Base-by-base conservation (phyloP, 2,329 filamentous ascomycete species). In the Fusarium falciforme region DNA sequence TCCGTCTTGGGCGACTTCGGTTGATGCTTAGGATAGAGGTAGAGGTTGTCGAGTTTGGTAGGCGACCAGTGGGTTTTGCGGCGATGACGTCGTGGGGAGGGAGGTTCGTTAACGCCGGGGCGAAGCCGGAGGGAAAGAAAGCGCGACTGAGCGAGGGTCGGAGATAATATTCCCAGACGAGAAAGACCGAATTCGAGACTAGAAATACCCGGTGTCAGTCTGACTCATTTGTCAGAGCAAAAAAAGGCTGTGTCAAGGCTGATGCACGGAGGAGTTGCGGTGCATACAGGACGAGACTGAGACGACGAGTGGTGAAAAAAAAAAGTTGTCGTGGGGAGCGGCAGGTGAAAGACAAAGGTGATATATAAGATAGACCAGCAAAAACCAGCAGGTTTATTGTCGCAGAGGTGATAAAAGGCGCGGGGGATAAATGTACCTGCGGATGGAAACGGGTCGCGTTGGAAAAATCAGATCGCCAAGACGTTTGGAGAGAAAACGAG, bases 1-100 rank as follows among this genome's bases (percentile, higher is more conserved):
- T 87, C 87, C 87, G 87, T 88, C 81, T 85, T 87, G 82, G 80
- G 80, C 78, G 81, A 80, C 81, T 81, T 78, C 74, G 79, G 77
- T 78, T 75, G 79, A 76, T 71, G 68, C 68, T 66, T 73, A 68
- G 70, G 73, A 69, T 72, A 74, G 75, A 77, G 73, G 76, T 60
- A 72, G 42, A 61, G 58, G 66, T 67, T 64, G 66, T 66, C 60
- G 71, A 67, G 66, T 62, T 70, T 68, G 77, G 61, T 68, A 63
- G 58, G 52, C 60, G 65, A 67, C 66, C 63, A 62, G 68, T 71
- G 71, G 72, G 54, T 75, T 76, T 77, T 71, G 66, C 75, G 76
- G 73, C 70, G 77, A 66, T 77, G 67, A 79, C 77, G 75, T 78
- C 78, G 77, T 79, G 76, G 72, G 77, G 73, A 36, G 67, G 68